These are phyloP conservation scores for Sutorius australiensis DNA, from an alignment of 768 basidiomycete species.

Conservation along the genomic window DNA sequence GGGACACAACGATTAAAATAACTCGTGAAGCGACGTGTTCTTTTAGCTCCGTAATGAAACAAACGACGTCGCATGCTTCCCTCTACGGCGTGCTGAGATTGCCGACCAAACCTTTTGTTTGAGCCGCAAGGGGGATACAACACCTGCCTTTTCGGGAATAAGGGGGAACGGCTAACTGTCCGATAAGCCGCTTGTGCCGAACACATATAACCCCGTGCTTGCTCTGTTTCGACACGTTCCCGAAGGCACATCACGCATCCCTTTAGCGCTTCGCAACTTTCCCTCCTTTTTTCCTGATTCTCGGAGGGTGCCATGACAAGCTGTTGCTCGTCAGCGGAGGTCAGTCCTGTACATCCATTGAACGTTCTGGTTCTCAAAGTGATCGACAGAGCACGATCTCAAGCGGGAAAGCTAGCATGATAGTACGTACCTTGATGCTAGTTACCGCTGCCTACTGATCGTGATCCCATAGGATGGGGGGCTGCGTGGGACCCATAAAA, in stretches of 20 bases:
- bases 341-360: slow-evolving; percentile 7
- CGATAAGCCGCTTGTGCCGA: slow-evolving; percentile 7
- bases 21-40: slow-evolving; percentile 3
- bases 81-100: slow-evolving; percentile 5
- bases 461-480: slow-evolving; percentile 23
- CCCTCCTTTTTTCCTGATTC: background rate
- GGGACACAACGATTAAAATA: slow-evolving; percentile 1
- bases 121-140: slow-evolving; percentile 24
- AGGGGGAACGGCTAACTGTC: slow-evolving; percentile 15
- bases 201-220: slow-evolving; percentile 14
- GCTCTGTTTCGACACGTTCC: slow-evolving; percentile 2
- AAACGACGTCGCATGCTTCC: slow-evolving; percentile 1
- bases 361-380: slow-evolving; percentile 4
- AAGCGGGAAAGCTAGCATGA: slow-evolving; percentile 12
- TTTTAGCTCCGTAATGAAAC: slow-evolving; percentile 17
- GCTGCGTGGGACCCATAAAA: slow-evolving; percentile 52
- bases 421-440: slow-evolving; percentile 9
- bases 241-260: background rate
- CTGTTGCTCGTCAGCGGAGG: slow-evolving; percentile 29
- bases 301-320: slow-evolving; percentile 21
- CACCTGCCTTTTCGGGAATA: slow-evolving; percentile 31
- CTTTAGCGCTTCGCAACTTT: background rate
- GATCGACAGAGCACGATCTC: slow-evolving; percentile 23
- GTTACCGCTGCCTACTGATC: background rate
- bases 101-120: slow-evolving; percentile 15